Base-by-base conservation (phyloP, 441 rosid species). In the Bocquillonia castaneifolia region DNA sequence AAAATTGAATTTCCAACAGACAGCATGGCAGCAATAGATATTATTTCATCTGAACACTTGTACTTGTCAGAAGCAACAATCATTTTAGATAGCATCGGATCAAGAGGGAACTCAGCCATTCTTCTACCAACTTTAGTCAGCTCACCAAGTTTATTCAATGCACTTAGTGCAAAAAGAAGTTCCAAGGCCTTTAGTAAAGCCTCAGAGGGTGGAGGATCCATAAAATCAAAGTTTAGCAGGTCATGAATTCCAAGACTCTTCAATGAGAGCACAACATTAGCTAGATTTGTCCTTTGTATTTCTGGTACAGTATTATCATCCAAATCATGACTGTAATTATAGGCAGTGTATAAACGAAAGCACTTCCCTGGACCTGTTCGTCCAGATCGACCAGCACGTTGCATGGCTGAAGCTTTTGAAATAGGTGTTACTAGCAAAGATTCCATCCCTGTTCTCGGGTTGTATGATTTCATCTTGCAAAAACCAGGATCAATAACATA, bases 211-310 rank as follows among this genome's bases (percentile, higher is more conserved):
- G 99, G 99, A 66, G 96, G 96, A 58, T 95, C 99, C 97, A 95
- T 95, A 64, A 95, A 95, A 77, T 95, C 99, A 76, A 95, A 95
- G 83, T 90, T 83, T 44, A 95, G 50, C 52, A 92, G 75, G 81
- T 95, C 97, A 64, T 91, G 92, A 74, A 95, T 95, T 60, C 98
- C 99, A 71, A 95, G 96, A 84, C 99, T 95, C 88, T 95, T 95
- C 70, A 95, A 84, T 64, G 85, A 69, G 57, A 94, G 94, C 39
- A 94, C 99, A 67, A 94, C 97, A 74, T 84, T 90, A 54, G 99
- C 97, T 68, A 94, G 90, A 75, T 94, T 90, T 18, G 99, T 90
- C 65, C 99, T 83, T 56, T 92, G 99, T 74, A 94, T 86, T 84
- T 94, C 97, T 13, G 99, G 97, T 59, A 91, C 81, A 0, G 98